Percentiles rank a stretch among this genome's conserved stretches.
Evolutionary conservation across 2,329 filamentous ascomycete genomes (phyloP).

Genomic region (Colletotrichum sp.): DNA sequence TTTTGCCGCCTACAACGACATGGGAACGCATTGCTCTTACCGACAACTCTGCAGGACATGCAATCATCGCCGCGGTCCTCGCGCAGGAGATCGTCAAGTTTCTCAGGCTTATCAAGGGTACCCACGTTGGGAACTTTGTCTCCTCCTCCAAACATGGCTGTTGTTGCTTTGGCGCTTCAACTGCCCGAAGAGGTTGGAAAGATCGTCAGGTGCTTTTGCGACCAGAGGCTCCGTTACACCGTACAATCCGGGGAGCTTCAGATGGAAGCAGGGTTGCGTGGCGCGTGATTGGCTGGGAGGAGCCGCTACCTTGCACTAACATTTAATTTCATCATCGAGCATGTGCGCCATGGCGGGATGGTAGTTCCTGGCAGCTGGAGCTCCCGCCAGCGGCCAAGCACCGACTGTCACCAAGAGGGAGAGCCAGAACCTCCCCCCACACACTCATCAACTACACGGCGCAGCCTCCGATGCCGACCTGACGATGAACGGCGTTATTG

Average conservation of each 20-base stretch:
- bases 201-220: background rate
- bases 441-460: constrained; percentile 30
- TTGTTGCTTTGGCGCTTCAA: background rate
- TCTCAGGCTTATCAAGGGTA: constrained; percentile 65
- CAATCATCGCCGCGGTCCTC: constrained; percentile 70
- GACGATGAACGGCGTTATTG: constrained; percentile 85
- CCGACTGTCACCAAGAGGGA: background rate
- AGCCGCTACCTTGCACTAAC: background rate
- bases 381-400: constrained; percentile 2
- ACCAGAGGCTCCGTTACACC: background rate
- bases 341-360: constrained; percentile 1
- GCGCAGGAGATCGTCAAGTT: constrained; percentile 62
- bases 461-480: constrained; percentile 24
- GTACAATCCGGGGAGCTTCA: background rate
- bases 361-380: constrained; percentile 10
- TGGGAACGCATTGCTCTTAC: constrained; percentile 48
- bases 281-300: constrained; percentile 6
- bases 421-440: constrained; percentile 16
- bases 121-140: constrained; percentile 57
- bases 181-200: background rate
- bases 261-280: background rate
- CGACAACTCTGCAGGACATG: constrained; percentile 72
- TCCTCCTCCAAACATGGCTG: constrained; percentile 43
- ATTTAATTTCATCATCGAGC: constrained; percentile 36
- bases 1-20: background rate